phyloP scores from a whole-genome alignment of 768 basidiomycete species.

The Suillus lakei region DNA sequence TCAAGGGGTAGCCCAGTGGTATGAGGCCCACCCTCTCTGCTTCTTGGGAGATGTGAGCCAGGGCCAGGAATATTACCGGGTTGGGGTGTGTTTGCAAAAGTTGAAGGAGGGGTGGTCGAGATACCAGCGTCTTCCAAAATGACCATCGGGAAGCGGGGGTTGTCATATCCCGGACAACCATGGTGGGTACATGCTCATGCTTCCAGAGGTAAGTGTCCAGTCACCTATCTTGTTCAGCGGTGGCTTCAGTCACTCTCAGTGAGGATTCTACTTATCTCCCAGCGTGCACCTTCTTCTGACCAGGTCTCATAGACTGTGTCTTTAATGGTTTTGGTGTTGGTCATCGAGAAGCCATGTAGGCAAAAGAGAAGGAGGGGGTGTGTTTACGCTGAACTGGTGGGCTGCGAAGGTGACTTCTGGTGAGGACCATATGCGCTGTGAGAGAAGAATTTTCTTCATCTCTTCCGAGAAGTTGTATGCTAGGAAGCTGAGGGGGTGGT shows the following conservation, averaged over 20 bases:
- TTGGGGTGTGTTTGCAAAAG: too few relatives aligned
- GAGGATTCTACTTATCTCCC: neutral
- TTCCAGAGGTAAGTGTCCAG: too few relatives aligned
- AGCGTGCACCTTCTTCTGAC: neutral
- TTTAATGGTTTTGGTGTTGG: fast-evolving
- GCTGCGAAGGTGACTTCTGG: too few relatives aligned
- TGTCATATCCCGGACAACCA: neutral
- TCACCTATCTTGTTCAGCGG: too few relatives aligned
- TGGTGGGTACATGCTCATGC: neutral
- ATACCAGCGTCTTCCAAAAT: fast-evolving
- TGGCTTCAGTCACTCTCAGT: neutral
- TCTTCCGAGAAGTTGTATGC: too few relatives aligned
- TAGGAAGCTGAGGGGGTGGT: too few relatives aligned
- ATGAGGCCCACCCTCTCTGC: neutral
- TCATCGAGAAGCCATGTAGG: neutral
- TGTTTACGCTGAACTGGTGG: too few relatives aligned
- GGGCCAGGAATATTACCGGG: too few relatives aligned
- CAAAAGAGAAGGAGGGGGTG: neutral
- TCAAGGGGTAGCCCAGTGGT: too few relatives aligned
- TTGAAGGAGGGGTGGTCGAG: neutral
- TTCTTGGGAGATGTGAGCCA: neutral
- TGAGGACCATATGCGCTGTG: too few relatives aligned
- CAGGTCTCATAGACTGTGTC: fast-evolving
- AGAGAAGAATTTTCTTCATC: too few relatives aligned
- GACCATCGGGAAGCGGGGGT: neutral